Evolutionary conservation across 768 basidiomycete species (phyloP).

Genomic region (Phanerodontia chrysosporium): DNA sequence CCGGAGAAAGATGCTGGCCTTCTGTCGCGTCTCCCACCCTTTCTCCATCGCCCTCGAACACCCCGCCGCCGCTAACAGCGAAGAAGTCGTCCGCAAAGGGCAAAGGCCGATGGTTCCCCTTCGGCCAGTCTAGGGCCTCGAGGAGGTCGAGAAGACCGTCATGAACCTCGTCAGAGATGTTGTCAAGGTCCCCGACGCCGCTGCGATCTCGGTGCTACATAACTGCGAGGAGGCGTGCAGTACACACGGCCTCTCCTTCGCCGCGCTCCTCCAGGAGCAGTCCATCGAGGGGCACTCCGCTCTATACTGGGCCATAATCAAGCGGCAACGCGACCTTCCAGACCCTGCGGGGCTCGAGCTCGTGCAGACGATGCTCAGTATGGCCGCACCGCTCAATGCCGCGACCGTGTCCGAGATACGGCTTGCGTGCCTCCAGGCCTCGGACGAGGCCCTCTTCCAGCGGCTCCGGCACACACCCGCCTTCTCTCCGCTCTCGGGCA

Average conservation of each 20-base stretch:
- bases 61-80: background rate
- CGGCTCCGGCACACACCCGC: slow-evolving; percentile 49
- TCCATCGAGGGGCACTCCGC: slow-evolving; percentile 63
- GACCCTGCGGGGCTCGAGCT: slow-evolving; percentile 25
- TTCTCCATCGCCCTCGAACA: background rate
- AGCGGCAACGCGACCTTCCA: slow-evolving; percentile 34
- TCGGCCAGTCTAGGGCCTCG: slow-evolving; percentile 23
- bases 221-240: slow-evolving; percentile 62
- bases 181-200: slow-evolving; percentile 24
- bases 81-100: background rate
- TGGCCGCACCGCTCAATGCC: slow-evolving; percentile 41
- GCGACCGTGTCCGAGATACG: slow-evolving; percentile 58
- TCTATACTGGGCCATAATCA: slow-evolving; percentile 72
- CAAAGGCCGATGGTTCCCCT: slow-evolving; percentile 14
- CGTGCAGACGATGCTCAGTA: slow-evolving; percentile 48
- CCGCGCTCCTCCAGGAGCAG: slow-evolving; percentile 54
- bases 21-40: background rate
- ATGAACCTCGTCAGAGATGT: slow-evolving; percentile 51
- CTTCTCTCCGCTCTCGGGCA: slow-evolving; percentile 47
- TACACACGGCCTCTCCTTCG: slow-evolving; percentile 44
- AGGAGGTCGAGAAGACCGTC: slow-evolving; percentile 51
- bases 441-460: slow-evolving; percentile 59
- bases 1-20: background rate
- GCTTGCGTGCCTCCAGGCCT: slow-evolving; percentile 59
- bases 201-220: slow-evolving; percentile 42